Percentiles rank a stretch among this genome's conserved stretches.
phyloP scores from a whole-genome alignment of 306 rosid species.

The Vigna mungo region DNA sequence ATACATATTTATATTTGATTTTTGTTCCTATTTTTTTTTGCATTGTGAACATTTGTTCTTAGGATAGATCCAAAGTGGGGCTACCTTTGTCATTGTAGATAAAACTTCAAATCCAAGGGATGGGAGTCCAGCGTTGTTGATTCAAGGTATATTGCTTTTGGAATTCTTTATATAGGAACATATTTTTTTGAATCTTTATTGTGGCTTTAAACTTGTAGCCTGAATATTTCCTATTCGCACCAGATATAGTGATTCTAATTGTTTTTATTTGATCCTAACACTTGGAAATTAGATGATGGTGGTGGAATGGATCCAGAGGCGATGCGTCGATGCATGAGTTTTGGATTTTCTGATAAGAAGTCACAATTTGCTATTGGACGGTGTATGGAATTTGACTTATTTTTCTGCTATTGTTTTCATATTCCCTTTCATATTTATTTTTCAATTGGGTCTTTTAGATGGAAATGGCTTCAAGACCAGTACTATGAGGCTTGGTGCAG shows the following conservation, averaged over 20 bases:
- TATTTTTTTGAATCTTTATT: not conserved
- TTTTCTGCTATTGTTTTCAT: conserved; percentile 32
- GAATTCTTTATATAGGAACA: conserved; percentile 24
- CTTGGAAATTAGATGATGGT: conserved; percentile 74
- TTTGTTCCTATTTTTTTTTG: conserved; percentile 51
- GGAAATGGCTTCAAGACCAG: conserved; percentile 99
- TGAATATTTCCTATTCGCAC: conserved; percentile 17
- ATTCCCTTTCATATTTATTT: conserved; percentile 45
- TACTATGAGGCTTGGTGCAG: conserved; percentile 97
- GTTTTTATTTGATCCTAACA: conserved; percentile 38
- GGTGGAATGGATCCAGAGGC: conserved; percentile 91
- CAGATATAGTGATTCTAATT: conserved; percentile 19
- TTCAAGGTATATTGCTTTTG: conserved; percentile 71
- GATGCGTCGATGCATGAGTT: conserved; percentile 92
- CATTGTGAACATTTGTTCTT: conserved; percentile 53
- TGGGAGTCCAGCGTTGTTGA: conserved; percentile 82
- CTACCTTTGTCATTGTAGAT: conserved; percentile 87
- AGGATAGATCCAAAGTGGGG: conserved; percentile 93
- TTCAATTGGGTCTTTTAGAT: conserved; percentile 68
- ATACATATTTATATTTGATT: conserved; percentile 38
- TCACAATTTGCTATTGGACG: conserved; percentile 79
- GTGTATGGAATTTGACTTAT: conserved; percentile 64
- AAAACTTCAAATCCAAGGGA: conserved; percentile 81
- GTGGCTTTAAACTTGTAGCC: conserved; percentile 39
- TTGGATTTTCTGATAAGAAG: conserved; percentile 89